A percentile compares a stretch with the other conserved stretches of the same genome.
These are phyloP conservation scores for Calonectria pteridis DNA, from an alignment of 2,329 filamentous ascomycete genomes.

Conservation along the genomic window DNA sequence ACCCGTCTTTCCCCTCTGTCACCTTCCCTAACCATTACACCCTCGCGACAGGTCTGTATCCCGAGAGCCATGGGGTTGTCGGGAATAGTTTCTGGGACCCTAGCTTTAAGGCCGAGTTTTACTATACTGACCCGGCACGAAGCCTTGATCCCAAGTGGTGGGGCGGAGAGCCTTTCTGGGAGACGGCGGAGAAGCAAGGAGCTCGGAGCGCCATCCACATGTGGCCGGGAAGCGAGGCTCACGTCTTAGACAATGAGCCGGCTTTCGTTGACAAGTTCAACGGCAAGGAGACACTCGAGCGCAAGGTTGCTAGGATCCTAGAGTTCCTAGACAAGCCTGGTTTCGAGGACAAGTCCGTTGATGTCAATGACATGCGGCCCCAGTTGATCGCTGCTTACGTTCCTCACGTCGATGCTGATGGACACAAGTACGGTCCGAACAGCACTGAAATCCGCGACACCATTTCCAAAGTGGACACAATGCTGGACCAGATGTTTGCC, in stretches of 20 bases:
- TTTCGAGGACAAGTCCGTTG: conserved; percentile 67
- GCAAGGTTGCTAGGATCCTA: conserved; percentile 84
- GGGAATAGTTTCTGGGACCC: conserved; percentile 97
- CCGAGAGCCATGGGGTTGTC: conserved; percentile 92
- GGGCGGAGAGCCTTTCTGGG: conserved; percentile 94
- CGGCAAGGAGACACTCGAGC: conserved; percentile 76
- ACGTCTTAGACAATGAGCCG: conserved; percentile 80
- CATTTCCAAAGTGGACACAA: conserved; percentile 83
- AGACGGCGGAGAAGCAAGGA: conserved; percentile 86
- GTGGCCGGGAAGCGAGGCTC: conserved; percentile 97
- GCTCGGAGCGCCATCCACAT: conserved; percentile 90
- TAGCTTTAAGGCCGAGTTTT: conserved; percentile 81
- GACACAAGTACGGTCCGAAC: conserved; percentile 92
- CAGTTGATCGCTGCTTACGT: conserved; percentile 96
- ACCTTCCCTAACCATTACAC: conserved; percentile 99
- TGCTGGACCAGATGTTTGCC: conserved; percentile 82
- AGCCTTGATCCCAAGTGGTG: conserved; percentile 94
- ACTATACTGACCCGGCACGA: conserved; percentile 81
- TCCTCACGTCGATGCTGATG: conserved; percentile 88
- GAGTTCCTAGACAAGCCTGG: conserved; percentile 88
- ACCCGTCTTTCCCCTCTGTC: conserved; percentile 93
- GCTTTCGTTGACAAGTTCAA: conserved; percentile 89
- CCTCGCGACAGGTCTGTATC: conserved; percentile 90
- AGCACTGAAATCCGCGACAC: conserved; percentile 89
- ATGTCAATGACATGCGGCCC: conserved; percentile 72